Conservation (phyloP, 176 grass and related monocot species). For the Ensete ventricosum region DNA sequence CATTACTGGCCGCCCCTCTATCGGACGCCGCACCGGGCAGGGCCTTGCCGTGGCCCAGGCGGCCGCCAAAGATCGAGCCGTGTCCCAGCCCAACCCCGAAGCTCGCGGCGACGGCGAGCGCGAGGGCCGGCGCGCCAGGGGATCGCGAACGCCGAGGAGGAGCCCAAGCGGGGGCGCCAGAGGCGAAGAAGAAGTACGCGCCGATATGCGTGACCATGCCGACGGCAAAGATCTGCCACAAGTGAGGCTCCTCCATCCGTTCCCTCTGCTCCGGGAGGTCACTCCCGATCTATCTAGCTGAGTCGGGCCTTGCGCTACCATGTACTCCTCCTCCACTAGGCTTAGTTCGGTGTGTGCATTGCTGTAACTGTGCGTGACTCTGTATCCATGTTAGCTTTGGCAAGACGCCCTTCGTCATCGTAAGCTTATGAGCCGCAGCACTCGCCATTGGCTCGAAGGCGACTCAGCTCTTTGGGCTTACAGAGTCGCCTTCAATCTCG, state of each 20-base stretch:
- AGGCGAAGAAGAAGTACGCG: constrained; percentile 16
- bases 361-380: no score
- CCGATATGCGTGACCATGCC: constrained; percentile 19
- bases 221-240: constrained; percentile 11
- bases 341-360: no score
- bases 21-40: not conserved
- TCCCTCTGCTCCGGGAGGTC: not conserved
- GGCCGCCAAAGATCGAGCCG: not conserved
- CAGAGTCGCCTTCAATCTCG: no score
- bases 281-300: no score
- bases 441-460: no score
- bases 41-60: constrained; percentile 6
- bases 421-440: no score
- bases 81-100: no score
- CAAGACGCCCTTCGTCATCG: no score
- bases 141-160: not conserved
- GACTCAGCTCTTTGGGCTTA: no score
- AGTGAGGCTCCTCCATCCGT: not conserved
- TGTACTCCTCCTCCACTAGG: no score
- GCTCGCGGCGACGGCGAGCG: not conserved
- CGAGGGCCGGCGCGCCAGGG: not conserved
- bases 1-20: not conserved
- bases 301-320: no score
- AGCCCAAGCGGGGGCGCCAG: constrained; percentile 9
- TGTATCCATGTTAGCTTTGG: no score